Base-by-base conservation (phyloP, 495 filamentous ascomycete genomes). In the Chaetomium cochliodes region DNA sequence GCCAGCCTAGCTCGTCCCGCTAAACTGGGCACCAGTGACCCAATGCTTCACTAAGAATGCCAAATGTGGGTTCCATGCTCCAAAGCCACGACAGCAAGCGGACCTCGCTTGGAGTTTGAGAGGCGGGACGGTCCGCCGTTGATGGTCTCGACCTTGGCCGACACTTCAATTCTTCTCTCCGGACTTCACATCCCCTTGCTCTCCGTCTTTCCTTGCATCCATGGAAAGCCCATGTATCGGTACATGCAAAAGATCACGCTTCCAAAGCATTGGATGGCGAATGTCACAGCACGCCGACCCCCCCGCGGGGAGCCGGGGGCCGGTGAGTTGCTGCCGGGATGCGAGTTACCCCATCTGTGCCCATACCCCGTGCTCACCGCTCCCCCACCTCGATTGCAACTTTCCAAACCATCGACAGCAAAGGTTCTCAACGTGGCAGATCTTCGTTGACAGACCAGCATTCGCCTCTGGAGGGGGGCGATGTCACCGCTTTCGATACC, bases 351-450 rank as follows among this genome's bases (percentile, higher is more conserved):
- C 58, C n/a, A n/a, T n/a, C n/a, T n/a, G n/a, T n/a, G n/a, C n/a
- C n/a, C 58, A 60, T 44, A 60, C 44, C 44, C 57, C 28, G 28
- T 60, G 23, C 44, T 60, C 58, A 60, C 58, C 44, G 58, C 58
- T 50, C 18, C 42, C 57, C 58, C 46, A 30, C 42, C 44, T 20
- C 25, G 53, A 64, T 13, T 49, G 42, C 55, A 22, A 44, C 39
- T 22, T 18, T 58, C n/a, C 15, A 57, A 18, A 44, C 41, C 41
- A 37, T 37, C 33, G 8, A 12, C 33, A 37, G 33, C 33, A 57
- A 23, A 23, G 33, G 2, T 25, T 20, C n/a, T 47, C 26, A 23
- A 30, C 52, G 39, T 30, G 37, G 51, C 41, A 33, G 25, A 13
- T n/a, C 1, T 23, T 50, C 22, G 28, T 28, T 55, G 20, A 26